These are phyloP conservation scores for Exophiala lecanii-corni DNA, from an alignment of 2,329 filamentous ascomycete genomes.

Conservation along the genomic window DNA sequence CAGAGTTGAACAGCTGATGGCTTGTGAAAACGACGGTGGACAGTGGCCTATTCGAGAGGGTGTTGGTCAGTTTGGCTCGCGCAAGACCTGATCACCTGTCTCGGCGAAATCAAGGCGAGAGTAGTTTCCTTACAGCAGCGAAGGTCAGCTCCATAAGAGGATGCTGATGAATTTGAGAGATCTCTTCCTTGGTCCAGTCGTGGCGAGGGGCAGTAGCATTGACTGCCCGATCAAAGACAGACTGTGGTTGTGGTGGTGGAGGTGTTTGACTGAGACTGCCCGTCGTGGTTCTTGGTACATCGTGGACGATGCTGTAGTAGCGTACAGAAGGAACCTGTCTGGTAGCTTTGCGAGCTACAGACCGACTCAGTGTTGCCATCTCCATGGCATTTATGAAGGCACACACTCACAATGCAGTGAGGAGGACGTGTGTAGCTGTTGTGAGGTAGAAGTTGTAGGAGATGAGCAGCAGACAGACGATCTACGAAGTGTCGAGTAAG, in stretches of 20 bases:
- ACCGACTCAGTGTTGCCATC: conserved; percentile 18
- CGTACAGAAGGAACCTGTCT: conserved; percentile 14
- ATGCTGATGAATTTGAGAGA: conserved; percentile 74
- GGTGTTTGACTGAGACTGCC: conserved; percentile 17
- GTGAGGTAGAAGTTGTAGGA: too few species aligned
- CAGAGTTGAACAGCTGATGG: conserved; percentile 83
- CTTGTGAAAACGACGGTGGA: conserved; percentile 82
- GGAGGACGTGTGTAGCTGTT: not conserved
- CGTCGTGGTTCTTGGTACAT: conserved; percentile 19
- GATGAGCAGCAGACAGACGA: too few species aligned
- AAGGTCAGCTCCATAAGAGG: conserved; percentile 74
- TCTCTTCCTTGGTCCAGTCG: conserved; percentile 77
- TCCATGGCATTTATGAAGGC: conserved; percentile 27
- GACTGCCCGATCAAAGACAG: conserved; percentile 48
- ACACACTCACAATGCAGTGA: not conserved
- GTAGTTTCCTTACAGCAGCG: conserved; percentile 65
- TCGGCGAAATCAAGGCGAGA: too few species aligned
- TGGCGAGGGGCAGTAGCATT: conserved; percentile 59
- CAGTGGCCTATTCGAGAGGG: conserved; percentile 56
- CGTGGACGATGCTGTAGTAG: conserved; percentile 27
- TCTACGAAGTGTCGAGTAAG: too few species aligned
- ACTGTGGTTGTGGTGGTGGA: conserved; percentile 18
- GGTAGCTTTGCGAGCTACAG: conserved; percentile 16
- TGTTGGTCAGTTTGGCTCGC: conserved; percentile 1
- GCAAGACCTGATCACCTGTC: too few species aligned